phyloP scores from a whole-genome alignment of 164 flowering plant genomes.

The Stephania cephalantha region DNA sequence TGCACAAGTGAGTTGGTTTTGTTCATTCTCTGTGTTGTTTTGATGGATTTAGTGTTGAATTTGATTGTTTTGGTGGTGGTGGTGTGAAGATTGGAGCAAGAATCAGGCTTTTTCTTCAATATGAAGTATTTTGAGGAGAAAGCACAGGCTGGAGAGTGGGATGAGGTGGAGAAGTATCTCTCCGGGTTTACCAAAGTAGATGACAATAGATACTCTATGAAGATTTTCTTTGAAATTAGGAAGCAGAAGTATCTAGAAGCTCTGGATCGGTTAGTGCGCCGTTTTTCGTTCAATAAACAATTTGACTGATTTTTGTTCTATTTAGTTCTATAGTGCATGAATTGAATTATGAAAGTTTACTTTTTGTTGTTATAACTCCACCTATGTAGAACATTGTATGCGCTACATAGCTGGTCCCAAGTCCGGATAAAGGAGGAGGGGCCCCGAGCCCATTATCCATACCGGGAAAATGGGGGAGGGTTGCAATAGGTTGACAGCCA shows the following conservation, averaged over 20 bases:
- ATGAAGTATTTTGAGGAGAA: constrained; percentile 83
- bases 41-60: background rate
- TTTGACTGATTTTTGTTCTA: background rate
- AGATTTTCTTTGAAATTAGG: constrained; percentile 80
- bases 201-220: constrained; percentile 79
- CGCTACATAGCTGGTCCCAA: no score
- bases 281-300: background rate
- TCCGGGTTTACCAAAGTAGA: constrained; percentile 83
- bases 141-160: constrained; percentile 88
- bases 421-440: no score
- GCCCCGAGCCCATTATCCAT: no score
- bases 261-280: constrained; percentile 47
- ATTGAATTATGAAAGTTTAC: background rate
- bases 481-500: no score
- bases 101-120: constrained; percentile 79
- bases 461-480: no score
- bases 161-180: constrained; percentile 78
- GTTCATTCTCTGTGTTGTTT: background rate
- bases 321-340: background rate
- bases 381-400: no score
- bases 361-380: background rate
- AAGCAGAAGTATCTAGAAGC: constrained; percentile 94
- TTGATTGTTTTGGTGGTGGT: constrained; percentile 6
- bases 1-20: constrained; percentile 46
- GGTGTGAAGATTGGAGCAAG: constrained; percentile 65